These are phyloP conservation scores for Aphanomyces euteiches DNA, from an alignment of 352 stramenopile species.

Conservation along the genomic window DNA sequence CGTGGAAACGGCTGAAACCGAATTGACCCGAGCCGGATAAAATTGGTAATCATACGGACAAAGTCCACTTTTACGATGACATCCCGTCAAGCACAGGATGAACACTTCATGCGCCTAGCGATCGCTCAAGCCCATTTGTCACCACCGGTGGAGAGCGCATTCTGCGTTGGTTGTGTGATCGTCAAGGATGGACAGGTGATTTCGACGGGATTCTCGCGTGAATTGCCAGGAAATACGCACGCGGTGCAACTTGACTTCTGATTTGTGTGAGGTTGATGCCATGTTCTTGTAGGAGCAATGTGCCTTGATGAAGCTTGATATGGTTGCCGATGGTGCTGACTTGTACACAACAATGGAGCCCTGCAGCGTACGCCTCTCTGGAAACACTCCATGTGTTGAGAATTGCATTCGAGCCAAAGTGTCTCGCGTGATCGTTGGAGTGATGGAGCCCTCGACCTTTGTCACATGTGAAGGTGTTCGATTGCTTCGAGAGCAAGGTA, in stretches of 20 bases:
- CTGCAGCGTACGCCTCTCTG: constrained; percentile 80
- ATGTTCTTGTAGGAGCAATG: constrained; percentile 55
- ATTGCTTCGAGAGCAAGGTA: constrained; percentile 61
- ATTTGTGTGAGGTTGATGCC: not conserved
- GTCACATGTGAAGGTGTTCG: constrained; percentile 74
- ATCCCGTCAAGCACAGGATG: constrained; percentile 33
- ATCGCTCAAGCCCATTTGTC: constrained; percentile 80
- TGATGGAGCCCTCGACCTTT: constrained; percentile 85
- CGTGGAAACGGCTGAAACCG: not conserved
- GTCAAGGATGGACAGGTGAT: constrained; percentile 55
- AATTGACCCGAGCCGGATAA: too few species aligned
- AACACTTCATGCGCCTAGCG: constrained; percentile 66
- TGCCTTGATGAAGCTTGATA: constrained; percentile 73
- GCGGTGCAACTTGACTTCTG: constrained; percentile 32
- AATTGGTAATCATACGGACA: too few species aligned
- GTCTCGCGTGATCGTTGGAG: constrained; percentile 69
- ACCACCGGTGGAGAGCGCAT: constrained; percentile 61
- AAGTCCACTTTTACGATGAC: too few species aligned
- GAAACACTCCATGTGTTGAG: constrained; percentile 76
- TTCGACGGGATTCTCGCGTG: constrained; percentile 73
- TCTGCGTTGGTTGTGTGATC: constrained; percentile 80
- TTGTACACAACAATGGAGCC: constrained; percentile 90
- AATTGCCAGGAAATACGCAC: constrained; percentile 86
- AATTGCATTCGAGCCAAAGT: constrained; percentile 69
- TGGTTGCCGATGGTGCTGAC: constrained; percentile 56